Evolutionary conservation across 164 flowering plant genomes (phyloP).

Genomic region (Chloranthus sessilifolius): DNA sequence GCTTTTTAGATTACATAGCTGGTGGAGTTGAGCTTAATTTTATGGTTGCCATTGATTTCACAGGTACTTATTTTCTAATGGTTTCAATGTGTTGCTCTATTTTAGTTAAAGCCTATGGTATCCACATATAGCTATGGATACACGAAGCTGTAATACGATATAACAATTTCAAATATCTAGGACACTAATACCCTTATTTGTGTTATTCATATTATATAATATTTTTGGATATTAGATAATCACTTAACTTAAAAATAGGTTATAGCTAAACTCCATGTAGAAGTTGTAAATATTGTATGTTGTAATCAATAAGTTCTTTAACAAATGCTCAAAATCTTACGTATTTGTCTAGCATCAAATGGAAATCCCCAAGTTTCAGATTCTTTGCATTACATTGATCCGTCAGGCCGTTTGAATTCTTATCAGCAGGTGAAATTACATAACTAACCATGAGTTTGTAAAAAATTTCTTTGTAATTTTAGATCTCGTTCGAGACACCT

Average conservation of each 20-base stretch:
- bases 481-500: neutral
- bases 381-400: slow-evolving; percentile 81
- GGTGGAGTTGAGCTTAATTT: slow-evolving; percentile 84
- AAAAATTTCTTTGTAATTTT: neutral
- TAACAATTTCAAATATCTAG: too few species aligned
- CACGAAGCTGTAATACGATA: too few species aligned
- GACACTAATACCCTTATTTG: too few species aligned
- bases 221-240: too few species aligned
- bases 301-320: slow-evolving; percentile 1
- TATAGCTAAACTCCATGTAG: too few species aligned
- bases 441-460: too few species aligned
- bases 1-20: slow-evolving; percentile 80
- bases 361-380: slow-evolving; percentile 58
- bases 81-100: too few species aligned
- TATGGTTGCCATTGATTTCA: slow-evolving; percentile 92
- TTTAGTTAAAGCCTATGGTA: too few species aligned
- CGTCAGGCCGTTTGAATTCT: slow-evolving; percentile 66
- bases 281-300: too few species aligned
- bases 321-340: slow-evolving; percentile 4
- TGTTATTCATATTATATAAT: too few species aligned
- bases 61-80: slow-evolving; percentile 38
- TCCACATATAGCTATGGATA: too few species aligned
- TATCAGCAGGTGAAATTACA: slow-evolving; percentile 60
- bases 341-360: slow-evolving; percentile 58
- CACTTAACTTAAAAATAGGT: too few species aligned